A percentile compares a stretch with the other conserved stretches of the same genome.
These are phyloP conservation scores for Chloris gayana DNA, from an alignment of 176 grass and related monocot species.

Conservation along the genomic window DNA sequence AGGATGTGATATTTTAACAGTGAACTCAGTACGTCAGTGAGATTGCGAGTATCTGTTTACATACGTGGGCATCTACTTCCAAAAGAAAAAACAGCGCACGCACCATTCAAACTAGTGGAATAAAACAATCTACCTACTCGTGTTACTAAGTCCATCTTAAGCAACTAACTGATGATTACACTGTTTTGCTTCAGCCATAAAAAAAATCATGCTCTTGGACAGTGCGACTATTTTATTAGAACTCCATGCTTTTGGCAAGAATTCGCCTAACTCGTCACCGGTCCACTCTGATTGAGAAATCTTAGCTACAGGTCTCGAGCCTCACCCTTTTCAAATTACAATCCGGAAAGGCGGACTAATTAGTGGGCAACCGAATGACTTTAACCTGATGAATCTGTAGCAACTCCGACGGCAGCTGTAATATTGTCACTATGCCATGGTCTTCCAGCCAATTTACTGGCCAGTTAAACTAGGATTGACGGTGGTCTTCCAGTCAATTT, in stretches of 20 bases:
- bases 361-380: not conserved
- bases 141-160: conserved; percentile 22
- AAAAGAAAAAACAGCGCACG: too few species aligned
- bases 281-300: not conserved
- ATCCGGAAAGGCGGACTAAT: not conserved
- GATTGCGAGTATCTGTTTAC: not conserved
- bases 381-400: not conserved
- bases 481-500: not conserved
- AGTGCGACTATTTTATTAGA: not conserved
- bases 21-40: not conserved
- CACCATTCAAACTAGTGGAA: conserved; percentile 22
- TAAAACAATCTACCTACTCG: conserved; percentile 26
- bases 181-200: not conserved
- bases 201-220: not conserved
- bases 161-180: conserved; percentile 3
- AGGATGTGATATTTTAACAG: too few species aligned
- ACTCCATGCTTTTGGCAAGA: not conserved
- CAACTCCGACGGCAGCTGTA: not conserved
- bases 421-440: not conserved
- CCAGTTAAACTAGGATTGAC: not conserved
- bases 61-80: not conserved
- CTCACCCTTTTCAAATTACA: not conserved
- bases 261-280: not conserved
- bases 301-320: not conserved
- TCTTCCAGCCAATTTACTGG: not conserved